Percentiles rank a stretch among this genome's conserved stretches.
Evolutionary conservation across 2,329 filamentous ascomycete species (phyloP).

Genomic region (Escovopsis sp.): DNA sequence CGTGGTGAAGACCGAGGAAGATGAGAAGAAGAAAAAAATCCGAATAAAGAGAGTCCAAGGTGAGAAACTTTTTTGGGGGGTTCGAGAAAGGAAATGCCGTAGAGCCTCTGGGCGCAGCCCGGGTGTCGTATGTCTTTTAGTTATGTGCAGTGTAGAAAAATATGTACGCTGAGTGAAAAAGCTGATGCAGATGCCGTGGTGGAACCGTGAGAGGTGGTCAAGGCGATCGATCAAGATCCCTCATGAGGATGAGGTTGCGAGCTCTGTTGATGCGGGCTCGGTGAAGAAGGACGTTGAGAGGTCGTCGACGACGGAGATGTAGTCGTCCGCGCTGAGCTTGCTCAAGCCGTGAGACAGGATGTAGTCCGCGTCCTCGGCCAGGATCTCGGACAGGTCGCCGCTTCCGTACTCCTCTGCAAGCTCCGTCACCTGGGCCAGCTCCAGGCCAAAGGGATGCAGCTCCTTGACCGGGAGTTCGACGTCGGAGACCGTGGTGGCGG

Average conservation of each 20-base stretch:
- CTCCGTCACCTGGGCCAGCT: conserved; percentile 84
- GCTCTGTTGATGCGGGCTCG: conserved; percentile 15
- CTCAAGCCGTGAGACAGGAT: conserved; percentile 54
- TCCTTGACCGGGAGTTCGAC: conserved; percentile 23
- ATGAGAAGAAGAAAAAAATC: too few species aligned
- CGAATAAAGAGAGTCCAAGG: background rate
- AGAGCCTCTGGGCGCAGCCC: background rate
- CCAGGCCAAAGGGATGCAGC: conserved; percentile 68
- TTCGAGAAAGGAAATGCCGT: background rate
- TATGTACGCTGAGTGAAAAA: conserved; percentile 16
- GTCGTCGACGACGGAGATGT: conserved; percentile 63
- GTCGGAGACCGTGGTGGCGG: conserved; percentile 17
- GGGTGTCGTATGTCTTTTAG: conserved; percentile 1
- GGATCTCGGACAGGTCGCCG: conserved; percentile 39
- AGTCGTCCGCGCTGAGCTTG: conserved; percentile 67
- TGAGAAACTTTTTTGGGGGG: background rate
- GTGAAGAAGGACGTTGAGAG: conserved; percentile 48
- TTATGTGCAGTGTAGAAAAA: conserved; percentile 7
- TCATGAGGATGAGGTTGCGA: conserved; percentile 19
- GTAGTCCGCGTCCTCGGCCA: conserved; percentile 52
- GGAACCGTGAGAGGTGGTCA: background rate
- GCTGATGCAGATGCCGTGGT: conserved; percentile 1
- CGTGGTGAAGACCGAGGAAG: too few species aligned
- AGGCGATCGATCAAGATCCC: too few species aligned
- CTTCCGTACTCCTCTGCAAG: conserved; percentile 76